Conservation (phyloP, 1,139 yeast genomes). For the Sugiyamaella sp. region DNA sequence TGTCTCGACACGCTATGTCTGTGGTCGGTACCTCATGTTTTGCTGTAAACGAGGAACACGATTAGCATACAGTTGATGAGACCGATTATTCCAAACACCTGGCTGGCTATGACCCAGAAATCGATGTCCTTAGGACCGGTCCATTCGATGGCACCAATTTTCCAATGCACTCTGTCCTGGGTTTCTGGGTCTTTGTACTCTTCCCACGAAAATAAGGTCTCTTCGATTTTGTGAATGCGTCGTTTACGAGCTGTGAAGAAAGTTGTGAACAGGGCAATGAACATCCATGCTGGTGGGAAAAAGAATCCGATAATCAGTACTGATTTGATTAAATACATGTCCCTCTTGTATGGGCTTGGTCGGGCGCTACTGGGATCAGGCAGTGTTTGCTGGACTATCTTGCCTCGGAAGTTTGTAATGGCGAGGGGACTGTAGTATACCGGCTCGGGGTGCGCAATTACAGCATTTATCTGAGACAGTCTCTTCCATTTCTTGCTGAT, state of each 20-base stretch:
- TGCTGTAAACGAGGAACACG: background rate
- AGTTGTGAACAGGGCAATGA: conserved; percentile 11
- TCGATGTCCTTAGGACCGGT: conserved; percentile 10
- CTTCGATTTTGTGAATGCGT: conserved; percentile 5
- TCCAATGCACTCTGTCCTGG: conserved; percentile 3
- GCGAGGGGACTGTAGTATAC: conserved; percentile 1
- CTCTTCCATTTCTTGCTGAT: conserved; percentile 1
- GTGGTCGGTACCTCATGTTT: background rate
- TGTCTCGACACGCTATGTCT: background rate
- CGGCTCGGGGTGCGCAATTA: background rate
- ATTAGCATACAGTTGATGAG: conserved; percentile 7
- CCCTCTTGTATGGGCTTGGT: conserved; percentile 3
- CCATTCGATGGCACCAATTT: conserved; percentile 5
- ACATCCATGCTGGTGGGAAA: conserved; percentile 26
- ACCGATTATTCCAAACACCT: conserved; percentile 11
- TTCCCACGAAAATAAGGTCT: conserved; percentile 4
- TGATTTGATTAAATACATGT: conserved; percentile 5
- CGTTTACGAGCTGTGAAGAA: background rate
- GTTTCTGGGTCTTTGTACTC: background rate
- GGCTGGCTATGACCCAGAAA: conserved; percentile 10
- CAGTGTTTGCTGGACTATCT: background rate
- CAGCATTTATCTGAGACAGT: too few relatives aligned
- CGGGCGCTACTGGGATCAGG: background rate
- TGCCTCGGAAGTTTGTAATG: conserved; percentile 1
- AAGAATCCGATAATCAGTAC: conserved; percentile 22